A percentile compares a stretch with the other conserved stretches of the same genome.
Conservation (phyloP, 805 yeast genomes). For the Saccharomycopsis guyanensis region DNA sequence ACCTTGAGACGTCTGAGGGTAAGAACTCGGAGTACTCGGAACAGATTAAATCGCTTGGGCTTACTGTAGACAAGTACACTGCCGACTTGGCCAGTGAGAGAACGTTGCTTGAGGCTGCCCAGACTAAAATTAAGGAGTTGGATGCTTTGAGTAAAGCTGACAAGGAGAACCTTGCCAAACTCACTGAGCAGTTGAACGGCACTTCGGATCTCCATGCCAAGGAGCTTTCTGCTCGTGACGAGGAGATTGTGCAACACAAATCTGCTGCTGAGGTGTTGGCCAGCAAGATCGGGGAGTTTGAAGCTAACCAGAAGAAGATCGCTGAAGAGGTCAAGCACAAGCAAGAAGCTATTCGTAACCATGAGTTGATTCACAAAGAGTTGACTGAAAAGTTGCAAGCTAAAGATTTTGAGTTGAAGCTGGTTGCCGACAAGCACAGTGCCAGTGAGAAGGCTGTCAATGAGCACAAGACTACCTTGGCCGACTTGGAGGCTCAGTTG, state of each 20-base stretch:
- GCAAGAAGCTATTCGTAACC: slow-evolving; percentile 9
- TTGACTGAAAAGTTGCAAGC: slow-evolving; percentile 5
- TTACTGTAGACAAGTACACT: slow-evolving; percentile 10
- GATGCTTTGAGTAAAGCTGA: slow-evolving; percentile 1
- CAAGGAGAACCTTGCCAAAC: background rate
- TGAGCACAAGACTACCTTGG: background rate
- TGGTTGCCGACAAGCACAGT: background rate
- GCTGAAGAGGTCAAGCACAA: slow-evolving; percentile 7
- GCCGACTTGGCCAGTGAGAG: slow-evolving; percentile 18
- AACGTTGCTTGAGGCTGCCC: slow-evolving; percentile 1
- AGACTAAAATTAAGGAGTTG: background rate
- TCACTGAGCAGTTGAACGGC: background rate
- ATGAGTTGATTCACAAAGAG: slow-evolving; percentile 10
- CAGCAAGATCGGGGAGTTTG: background rate
- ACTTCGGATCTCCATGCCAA: background rate
- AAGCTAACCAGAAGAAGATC: slow-evolving; percentile 10
- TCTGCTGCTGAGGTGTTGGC: background rate
- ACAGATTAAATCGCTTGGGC: slow-evolving; percentile 1
- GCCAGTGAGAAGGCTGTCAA: background rate
- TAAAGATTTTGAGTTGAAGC: slow-evolving; percentile 4
- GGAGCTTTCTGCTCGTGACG: background rate
- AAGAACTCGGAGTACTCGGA: background rate
- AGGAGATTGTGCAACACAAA: background rate
- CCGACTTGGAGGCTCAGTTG: background rate
- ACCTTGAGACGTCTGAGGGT: background rate